Evolutionary conservation across 441 rosid species (phyloP).

Genomic region (Gossypium davidsonii): DNA sequence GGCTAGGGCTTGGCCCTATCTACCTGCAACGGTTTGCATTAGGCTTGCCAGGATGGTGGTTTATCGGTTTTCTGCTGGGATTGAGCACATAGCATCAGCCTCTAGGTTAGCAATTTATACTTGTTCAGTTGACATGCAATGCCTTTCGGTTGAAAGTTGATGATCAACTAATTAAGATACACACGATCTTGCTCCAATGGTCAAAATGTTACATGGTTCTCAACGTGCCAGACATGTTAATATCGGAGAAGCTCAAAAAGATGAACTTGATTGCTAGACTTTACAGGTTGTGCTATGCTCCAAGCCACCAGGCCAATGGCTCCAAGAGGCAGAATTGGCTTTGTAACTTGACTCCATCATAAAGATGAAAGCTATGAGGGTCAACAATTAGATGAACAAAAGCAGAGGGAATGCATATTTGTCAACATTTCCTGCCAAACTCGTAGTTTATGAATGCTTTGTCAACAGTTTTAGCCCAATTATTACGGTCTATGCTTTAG

Average conservation of each 20-base stretch:
- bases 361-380: not conserved
- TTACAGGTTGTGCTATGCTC: not conserved
- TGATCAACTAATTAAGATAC: not conserved
- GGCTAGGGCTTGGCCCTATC: not conserved
- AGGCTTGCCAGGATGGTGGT: not conserved
- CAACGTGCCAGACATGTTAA: not conserved
- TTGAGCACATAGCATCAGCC: not conserved
- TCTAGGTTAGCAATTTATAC: not conserved
- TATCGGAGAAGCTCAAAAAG: not conserved
- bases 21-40: not conserved
- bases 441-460: not conserved
- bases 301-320: too few species aligned
- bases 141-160: not conserved
- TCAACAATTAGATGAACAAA: not conserved
- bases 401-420: not conserved
- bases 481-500: not conserved
- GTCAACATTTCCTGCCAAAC: not conserved
- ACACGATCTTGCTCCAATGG: not conserved
- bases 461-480: not conserved
- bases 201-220: not conserved
- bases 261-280: not conserved
- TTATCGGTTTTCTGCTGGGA: not conserved
- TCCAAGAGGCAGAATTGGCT: not conserved
- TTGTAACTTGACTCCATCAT: not conserved
- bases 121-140: not conserved